Base-by-base conservation (phyloP, 2,329 filamentous ascomycete genomes). In the Cadophora sp. region DNA sequence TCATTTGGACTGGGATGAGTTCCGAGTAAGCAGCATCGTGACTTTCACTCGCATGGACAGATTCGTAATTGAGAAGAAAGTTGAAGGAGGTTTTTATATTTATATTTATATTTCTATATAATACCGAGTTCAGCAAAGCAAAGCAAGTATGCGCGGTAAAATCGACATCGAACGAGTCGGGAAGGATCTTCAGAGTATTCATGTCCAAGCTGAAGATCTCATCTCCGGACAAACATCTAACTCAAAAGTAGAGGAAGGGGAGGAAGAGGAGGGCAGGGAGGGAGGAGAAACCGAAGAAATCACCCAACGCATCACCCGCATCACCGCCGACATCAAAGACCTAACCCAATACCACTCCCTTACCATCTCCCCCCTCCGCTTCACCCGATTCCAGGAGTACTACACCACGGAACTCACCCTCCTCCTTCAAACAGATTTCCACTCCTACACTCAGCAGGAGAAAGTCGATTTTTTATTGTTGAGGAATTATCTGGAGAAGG, bases 401-500 rank as follows among this genome's bases (percentile, higher is more conserved):
- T 82, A 81, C 67, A 47, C 27, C 9, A 27, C 50, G 7, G 81
- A 86, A 66, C 77, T 85, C 0, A 71, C 74, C 1, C 74, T 72
- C 7, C 74, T 85, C 11, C 71, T 74, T 5, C 65, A 72, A 1
- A 70, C 74, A 7, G 69, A 75, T 0, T 84, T 84, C 70, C 72
- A 77, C 3, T 66, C 69, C 0, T 78, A 79, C 43, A 69, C 75
- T 20, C 83, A 84, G 64, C 79, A 86, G 45, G 81, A 78, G 50
- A 80, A 77, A 65, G 80, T 83, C 18, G 84, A 87, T 71, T 84
- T 81, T 62, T 55, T 86, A 4, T 80, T 87, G 0, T 75, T 87
- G 5, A 78, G 81, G 47, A 85, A 82, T 71, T 83, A 81, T 63
- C 74, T 86, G 9, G 65, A 72, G 33, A 69, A 74, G 36, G 64